Evolutionary conservation across 2,329 filamentous ascomycete species (phyloP).

Genomic region (Stagonosporopsis tanaceti): DNA sequence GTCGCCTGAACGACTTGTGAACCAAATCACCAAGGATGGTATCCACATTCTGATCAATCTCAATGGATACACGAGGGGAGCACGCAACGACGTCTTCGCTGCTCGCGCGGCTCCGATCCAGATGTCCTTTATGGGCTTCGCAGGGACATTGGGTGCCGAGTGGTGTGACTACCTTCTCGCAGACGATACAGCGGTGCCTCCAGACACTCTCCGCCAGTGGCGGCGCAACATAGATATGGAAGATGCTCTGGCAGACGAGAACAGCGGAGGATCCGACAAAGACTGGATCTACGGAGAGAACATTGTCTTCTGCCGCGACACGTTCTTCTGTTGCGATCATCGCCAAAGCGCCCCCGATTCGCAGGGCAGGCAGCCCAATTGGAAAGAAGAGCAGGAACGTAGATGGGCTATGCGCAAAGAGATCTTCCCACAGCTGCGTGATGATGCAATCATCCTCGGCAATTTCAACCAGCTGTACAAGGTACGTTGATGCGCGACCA

Average conservation of each 20-base stretch:
- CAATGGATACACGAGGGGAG: conserved; percentile 97
- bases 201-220: conserved; percentile 79
- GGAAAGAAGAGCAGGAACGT: conserved; percentile 82
- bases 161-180: conserved; percentile 99
- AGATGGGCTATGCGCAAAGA: conserved; percentile 94
- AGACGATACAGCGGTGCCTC: conserved; percentile 85
- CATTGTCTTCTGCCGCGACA: conserved; percentile 91
- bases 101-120: conserved; percentile 93
- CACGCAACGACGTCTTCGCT: conserved; percentile 97
- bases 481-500: conserved; percentile 59
- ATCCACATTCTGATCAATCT: conserved; percentile 96
- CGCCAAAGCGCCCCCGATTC: conserved; percentile 84
- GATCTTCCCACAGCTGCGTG: conserved; percentile 81
- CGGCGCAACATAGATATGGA: conserved; percentile 77
- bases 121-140: conserved; percentile 99
- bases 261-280: conserved; percentile 73
- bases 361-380: conserved; percentile 70
- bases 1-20: conserved; percentile 82
- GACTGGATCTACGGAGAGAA: conserved; percentile 98
- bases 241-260: conserved; percentile 69
- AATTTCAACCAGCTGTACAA: conserved; percentile 99
- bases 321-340: conserved; percentile 98
- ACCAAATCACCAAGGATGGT: conserved; percentile 84
- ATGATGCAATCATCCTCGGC: conserved; percentile 88
- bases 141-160: conserved; percentile 91